Base-by-base conservation (phyloP, 805 yeast species). In the Barnettozyma wickerhamii region DNA sequence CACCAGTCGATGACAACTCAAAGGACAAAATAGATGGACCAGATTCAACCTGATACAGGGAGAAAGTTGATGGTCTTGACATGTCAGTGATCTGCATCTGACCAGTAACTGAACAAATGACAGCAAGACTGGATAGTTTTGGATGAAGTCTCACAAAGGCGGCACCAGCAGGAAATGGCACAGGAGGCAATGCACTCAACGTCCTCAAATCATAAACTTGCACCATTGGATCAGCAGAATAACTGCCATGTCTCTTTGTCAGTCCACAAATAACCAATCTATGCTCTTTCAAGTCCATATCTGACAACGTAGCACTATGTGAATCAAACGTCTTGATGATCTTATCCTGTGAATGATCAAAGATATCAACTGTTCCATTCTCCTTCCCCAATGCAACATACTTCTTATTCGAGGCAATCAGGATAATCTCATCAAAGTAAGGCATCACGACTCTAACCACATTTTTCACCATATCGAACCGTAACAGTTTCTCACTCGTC, bases 81-180 rank as follows among this genome's bases (percentile, higher is more conserved):
- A 85, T 74, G 60, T 93, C 97, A 19, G 88, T 74, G 49, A 89
- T 82, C 55, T 89, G 95, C 43, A 93, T 66, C 45, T 88, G 91
- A 14, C 98, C 98, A 18, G 75, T 62, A 17, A 71, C 71, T 0
- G 96, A 84, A 0, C 87, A 83, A 7, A 86, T 79, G 5, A 88
- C 59, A 33, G 88, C 76, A 27, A 84, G 79, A 29, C 85, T 84
- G 6, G 96, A 84, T 37, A 89, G 58, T 45, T 84, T 83, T 6
- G 98, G 97, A 63, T 91, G 97, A 46, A 91, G 70, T 36, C 84
- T 72, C 1, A 84, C 93, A 56, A 75, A 84, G 9, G 84, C 72
- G 1, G 98, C 96, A 10, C 97, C 97, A 0, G 89, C 82, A 1
- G 93, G 89, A 54, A 89, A 88, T 4, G 96, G 78, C 7, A 91